phyloP scores from a whole-genome alignment of 495 filamentous ascomycete genomes.

The Penicillium malachiteum region DNA sequence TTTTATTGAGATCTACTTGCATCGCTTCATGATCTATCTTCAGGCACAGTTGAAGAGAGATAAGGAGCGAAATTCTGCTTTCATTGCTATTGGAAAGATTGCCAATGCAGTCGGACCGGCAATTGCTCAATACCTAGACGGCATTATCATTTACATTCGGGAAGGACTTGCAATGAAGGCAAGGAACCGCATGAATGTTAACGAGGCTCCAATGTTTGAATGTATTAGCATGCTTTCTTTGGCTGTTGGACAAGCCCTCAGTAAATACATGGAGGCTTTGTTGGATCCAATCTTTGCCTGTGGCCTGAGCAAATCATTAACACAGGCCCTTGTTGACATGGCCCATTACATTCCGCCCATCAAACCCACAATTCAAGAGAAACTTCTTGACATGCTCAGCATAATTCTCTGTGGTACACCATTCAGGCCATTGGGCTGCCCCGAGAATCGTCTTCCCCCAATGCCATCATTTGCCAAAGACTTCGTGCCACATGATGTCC shows the following conservation, averaged over 20 bases:
- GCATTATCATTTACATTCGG: constrained; percentile 85
- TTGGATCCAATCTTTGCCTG: constrained; percentile 97
- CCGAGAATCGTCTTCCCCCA: constrained; percentile 61
- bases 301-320: constrained; percentile 85
- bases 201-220: constrained; percentile 91
- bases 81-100: constrained; percentile 91
- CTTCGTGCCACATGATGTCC: constrained; percentile 63
- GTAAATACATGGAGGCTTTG: constrained; percentile 95
- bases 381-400: constrained; percentile 91
- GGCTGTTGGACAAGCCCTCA: constrained; percentile 92
- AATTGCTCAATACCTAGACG: constrained; percentile 93
- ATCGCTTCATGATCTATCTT: constrained; percentile 95
- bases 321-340: constrained; percentile 95
- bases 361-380: constrained; percentile 87
- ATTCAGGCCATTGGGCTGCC: constrained; percentile 88
- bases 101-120: constrained; percentile 92
- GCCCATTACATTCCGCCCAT: constrained; percentile 97
- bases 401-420: constrained; percentile 87
- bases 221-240: constrained; percentile 96
- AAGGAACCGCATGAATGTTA: constrained; percentile 66
- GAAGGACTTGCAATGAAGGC: constrained; percentile 85
- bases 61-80: constrained; percentile 87
- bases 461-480: constrained; percentile 84
- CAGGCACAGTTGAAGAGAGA: constrained; percentile 94
- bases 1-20: constrained; percentile 78